These are phyloP conservation scores for Hibiscus tridactylites DNA, from an alignment of 345 rosid species.

Conservation along the genomic window DNA sequence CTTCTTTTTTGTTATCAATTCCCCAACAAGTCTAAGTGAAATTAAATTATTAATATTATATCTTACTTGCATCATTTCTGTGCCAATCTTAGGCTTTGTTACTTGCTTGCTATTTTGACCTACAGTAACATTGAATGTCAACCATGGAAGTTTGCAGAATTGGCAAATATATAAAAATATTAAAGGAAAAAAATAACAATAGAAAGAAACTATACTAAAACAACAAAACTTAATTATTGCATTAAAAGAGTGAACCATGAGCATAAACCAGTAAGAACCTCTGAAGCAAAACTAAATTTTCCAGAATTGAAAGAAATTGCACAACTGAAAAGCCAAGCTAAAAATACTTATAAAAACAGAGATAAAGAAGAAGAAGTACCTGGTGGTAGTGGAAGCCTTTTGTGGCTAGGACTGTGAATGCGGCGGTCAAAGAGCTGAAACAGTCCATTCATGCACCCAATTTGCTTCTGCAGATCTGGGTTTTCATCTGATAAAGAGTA, in stretches of 20 bases:
- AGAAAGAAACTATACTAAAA: too few species aligned
- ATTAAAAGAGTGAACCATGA: too few species aligned
- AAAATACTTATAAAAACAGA: neutral
- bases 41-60: neutral
- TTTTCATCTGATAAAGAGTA: constrained; percentile 62
- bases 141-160: neutral
- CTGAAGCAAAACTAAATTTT: neutral
- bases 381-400: constrained; percentile 27
- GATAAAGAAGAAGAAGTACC: constrained; percentile 25
- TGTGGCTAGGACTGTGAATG: constrained; percentile 24
- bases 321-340: neutral
- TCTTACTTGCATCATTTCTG: constrained; percentile 41
- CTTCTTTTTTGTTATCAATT: neutral
- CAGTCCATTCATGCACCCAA: constrained; percentile 86
- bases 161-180: neutral
- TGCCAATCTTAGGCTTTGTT: constrained; percentile 22
- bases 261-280: too few species aligned
- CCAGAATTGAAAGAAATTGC: neutral
- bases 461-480: constrained; percentile 60
- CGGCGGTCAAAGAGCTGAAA: constrained; percentile 65
- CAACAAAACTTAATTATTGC: neutral
- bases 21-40: neutral
- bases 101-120: constrained; percentile 37
- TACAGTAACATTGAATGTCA: constrained; percentile 23
- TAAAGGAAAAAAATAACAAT: too few species aligned